Base-by-base conservation (phyloP, 305 asterid species). In the Coffea humblotiana region DNA sequence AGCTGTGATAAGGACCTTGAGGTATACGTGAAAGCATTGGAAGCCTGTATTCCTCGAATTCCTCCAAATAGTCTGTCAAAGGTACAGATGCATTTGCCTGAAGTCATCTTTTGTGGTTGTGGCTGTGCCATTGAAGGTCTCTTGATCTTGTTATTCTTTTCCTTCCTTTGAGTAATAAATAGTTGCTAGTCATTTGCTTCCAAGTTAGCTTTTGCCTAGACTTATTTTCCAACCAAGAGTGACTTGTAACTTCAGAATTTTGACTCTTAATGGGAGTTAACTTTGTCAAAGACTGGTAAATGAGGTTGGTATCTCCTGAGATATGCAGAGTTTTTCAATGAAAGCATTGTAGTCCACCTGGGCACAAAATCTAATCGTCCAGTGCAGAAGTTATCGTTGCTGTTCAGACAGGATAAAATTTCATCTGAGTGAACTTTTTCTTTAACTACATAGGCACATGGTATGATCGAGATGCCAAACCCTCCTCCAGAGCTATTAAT, bases 381-480 rank as follows among this genome's bases (percentile, higher is more conserved):
- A 48, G 51, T 7, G 51, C 51, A 48, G 13, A 48, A 48, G 13
- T 48, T 8, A 48, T 48, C 51, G 5, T 48, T 48, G 51, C 56
- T 51, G 4, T 51, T 13, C 56, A 10, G 56, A 51, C 56, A 51
- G 56, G 56, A 11, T 51, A 10, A 13, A 12, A 15, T 51, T 51
- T 51, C 56, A 51, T 51, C 56, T 51, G 56, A 51, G 56, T 51
- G 16, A 51, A 51, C 56, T 51, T 51, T 32, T 51, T 51, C 56
- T 51, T 77, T 74, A 61, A 49, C 79, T 58, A 27, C 64, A 52
- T 82, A 94, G 98, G 90, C 90, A 67, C 97, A 94, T 82, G 98
- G 97, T 76, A 54, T 82, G 77, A 91, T 94, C 83, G 98, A 94
- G 90, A 94, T 94, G 98, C 97, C 98, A 81, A 71, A 86, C 83